Percentiles rank a stretch among this genome's conserved stretches.
phyloP scores from a whole-genome alignment of 768 basidiomycete species.

The Sarcodon sp. region DNA sequence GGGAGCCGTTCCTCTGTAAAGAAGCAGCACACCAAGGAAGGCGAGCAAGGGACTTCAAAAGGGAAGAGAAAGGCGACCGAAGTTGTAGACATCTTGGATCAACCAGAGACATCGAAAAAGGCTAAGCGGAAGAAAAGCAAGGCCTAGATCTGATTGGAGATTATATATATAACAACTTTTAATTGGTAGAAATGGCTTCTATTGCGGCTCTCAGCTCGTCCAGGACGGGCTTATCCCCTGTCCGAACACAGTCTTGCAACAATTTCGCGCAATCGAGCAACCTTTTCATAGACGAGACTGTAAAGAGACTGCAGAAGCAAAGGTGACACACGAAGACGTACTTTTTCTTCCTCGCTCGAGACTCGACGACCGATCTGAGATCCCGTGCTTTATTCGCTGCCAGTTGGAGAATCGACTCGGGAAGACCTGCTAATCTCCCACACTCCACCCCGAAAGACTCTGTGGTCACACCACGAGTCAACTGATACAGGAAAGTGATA shows the following conservation, averaged over 20 bases:
- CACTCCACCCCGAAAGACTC: slow-evolving; percentile 92
- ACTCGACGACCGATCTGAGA: slow-evolving; percentile 41
- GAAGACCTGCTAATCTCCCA: slow-evolving; percentile 75
- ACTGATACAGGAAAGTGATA: slow-evolving; percentile 78
- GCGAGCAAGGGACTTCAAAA: slow-evolving; percentile 9
- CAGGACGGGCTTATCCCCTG: slow-evolving; percentile 9
- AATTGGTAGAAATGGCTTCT: background rate
- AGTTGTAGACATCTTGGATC: slow-evolving; percentile 6
- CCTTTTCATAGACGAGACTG: background rate
- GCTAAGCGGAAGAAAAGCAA: slow-evolving; percentile 28
- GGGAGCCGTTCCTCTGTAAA: slow-evolving; percentile 5
- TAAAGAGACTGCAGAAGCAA: background rate
- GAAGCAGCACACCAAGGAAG: slow-evolving; percentile 10
- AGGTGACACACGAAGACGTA: slow-evolving; percentile 9
- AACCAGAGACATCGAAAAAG: slow-evolving; percentile 15
- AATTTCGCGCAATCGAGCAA: background rate
- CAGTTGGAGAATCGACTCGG: slow-evolving; percentile 48
- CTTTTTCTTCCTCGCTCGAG: slow-evolving; percentile 37
- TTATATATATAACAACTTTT: background rate
- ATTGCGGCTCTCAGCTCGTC: slow-evolving; percentile 11
- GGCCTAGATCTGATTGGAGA: slow-evolving; percentile 7
- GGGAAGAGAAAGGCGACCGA: slow-evolving; percentile 16
- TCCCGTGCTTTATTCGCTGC: slow-evolving; percentile 40
- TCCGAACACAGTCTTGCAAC: background rate
- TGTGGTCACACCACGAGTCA: slow-evolving; percentile 60